Conservation (phyloP, 2,329 filamentous ascomycete species). For the Cladosporium sp. region DNA sequence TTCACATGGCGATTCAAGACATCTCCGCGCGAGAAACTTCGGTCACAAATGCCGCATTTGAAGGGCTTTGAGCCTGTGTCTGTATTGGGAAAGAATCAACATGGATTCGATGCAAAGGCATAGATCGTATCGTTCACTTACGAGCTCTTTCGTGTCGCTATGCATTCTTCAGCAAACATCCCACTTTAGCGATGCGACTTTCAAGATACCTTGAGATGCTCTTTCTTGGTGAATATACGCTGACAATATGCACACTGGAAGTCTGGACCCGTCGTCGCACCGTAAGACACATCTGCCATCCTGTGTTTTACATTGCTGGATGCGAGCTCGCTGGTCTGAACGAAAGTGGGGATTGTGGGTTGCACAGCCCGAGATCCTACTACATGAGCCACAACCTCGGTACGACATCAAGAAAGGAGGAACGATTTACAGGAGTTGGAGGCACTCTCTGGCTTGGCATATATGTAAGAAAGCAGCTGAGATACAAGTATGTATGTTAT, state of each 20-base stretch:
- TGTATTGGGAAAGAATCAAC: not conserved
- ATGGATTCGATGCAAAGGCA: no score
- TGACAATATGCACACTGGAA: not conserved
- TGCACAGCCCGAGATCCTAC: not conserved
- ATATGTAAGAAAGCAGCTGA: not conserved
- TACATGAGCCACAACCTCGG: not conserved
- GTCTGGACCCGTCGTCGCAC: no score
- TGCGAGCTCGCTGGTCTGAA: not conserved
- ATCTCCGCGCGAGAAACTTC: conserved; percentile 6
- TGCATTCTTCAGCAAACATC: not conserved
- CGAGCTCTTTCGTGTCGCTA: conserved; percentile 8
- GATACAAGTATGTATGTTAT: no score
- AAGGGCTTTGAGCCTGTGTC: conserved; percentile 5
- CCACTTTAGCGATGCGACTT: not conserved
- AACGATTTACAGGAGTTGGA: not conserved
- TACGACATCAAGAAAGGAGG: not conserved
- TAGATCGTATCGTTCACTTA: not conserved
- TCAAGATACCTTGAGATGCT: not conserved
- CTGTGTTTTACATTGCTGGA: not conserved
- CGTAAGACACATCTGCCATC: not conserved
- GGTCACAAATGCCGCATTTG: conserved; percentile 8
- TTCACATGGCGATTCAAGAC: conserved; percentile 11
- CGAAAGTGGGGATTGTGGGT: not conserved
- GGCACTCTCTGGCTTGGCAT: not conserved
- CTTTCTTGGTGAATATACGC: conserved; percentile 2